phyloP scores from a whole-genome alignment of 2,329 filamentous ascomycete genomes.

The Xylariaceae sp. region DNA sequence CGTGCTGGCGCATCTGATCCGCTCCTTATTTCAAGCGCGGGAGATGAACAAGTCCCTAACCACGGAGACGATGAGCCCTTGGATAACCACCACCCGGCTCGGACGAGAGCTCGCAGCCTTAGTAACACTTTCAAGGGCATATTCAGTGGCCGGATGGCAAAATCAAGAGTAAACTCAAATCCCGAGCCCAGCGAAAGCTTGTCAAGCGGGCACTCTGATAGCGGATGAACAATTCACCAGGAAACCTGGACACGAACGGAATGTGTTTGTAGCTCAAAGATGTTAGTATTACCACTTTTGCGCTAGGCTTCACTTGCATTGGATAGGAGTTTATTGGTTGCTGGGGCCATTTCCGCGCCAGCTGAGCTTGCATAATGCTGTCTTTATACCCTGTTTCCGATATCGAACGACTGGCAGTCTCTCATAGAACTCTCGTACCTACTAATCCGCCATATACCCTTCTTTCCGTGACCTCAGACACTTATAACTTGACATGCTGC shows the following conservation, averaged over 20 bases:
- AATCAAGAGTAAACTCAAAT: conserved; percentile 24
- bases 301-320: conserved; percentile 17
- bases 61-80: conserved; percentile 16
- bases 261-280: background rate
- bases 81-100: conserved; percentile 10
- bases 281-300: conserved; percentile 7
- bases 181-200: conserved; percentile 20
- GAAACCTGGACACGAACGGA: conserved; percentile 1
- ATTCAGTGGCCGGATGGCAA: conserved; percentile 29
- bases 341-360: conserved; percentile 12
- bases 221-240: conserved; percentile 3
- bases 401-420: conserved; percentile 7
- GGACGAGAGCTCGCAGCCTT: conserved; percentile 36
- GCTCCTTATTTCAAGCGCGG: conserved; percentile 17
- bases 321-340: conserved; percentile 26
- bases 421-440: background rate
- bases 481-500: too few relatives aligned
- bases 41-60: conserved; percentile 19
- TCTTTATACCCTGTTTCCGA: conserved; percentile 11
- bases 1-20: conserved; percentile 17
- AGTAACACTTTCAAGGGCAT: conserved; percentile 37
- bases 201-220: conserved; percentile 2
- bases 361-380: conserved; percentile 2
- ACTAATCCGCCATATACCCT: conserved; percentile 6
- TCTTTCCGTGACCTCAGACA: background rate